Percentiles rank a stretch among this genome's conserved stretches.
Conservation (phyloP, 2,329 filamentous ascomycete genomes). For the Penicillium sp. region DNA sequence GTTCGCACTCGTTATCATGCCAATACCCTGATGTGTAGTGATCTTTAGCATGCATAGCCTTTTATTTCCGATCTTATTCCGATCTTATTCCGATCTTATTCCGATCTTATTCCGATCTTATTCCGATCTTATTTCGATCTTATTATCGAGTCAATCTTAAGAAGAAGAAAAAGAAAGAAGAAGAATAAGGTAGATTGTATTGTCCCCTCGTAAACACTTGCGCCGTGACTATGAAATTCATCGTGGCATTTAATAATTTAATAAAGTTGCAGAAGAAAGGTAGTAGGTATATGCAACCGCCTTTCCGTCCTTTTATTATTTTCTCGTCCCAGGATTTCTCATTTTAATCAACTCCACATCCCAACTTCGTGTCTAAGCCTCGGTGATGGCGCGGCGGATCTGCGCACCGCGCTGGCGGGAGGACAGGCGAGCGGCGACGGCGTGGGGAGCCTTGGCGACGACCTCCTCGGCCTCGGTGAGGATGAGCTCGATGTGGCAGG, state of each 20-base stretch:
- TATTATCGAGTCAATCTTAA: too few relatives aligned
- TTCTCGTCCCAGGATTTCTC: not conserved
- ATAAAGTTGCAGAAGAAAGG: not conserved
- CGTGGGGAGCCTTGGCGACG: slow-evolving; percentile 79
- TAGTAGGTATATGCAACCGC: too few relatives aligned
- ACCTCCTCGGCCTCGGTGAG: slow-evolving; percentile 95
- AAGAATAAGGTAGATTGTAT: not conserved
- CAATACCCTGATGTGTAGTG: too few relatives aligned
- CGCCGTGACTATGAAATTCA: slow-evolving; percentile 4
- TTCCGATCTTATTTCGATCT: too few relatives aligned
- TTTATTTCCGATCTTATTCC: too few relatives aligned
- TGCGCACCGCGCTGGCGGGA: slow-evolving; percentile 83
- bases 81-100: too few relatives aligned
- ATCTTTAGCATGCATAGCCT: too few relatives aligned
- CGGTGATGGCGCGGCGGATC: slow-evolving; percentile 59
- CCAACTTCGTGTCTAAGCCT: slow-evolving; percentile 38
- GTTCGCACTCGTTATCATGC: too few relatives aligned
- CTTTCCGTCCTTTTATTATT: not conserved
- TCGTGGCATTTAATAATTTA: not conserved
- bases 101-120: too few relatives aligned
- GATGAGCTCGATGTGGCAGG: slow-evolving; percentile 99
- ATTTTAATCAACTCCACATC: not conserved
- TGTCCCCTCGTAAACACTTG: not conserved
- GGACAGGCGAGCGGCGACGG: slow-evolving; percentile 68
- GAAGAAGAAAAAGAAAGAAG: too few relatives aligned